A percentile compares a stretch with the other conserved stretches of the same genome.
Conservation (phyloP, 2,329 filamentous ascomycete genomes). For the Nigrograna mackinnonii region DNA sequence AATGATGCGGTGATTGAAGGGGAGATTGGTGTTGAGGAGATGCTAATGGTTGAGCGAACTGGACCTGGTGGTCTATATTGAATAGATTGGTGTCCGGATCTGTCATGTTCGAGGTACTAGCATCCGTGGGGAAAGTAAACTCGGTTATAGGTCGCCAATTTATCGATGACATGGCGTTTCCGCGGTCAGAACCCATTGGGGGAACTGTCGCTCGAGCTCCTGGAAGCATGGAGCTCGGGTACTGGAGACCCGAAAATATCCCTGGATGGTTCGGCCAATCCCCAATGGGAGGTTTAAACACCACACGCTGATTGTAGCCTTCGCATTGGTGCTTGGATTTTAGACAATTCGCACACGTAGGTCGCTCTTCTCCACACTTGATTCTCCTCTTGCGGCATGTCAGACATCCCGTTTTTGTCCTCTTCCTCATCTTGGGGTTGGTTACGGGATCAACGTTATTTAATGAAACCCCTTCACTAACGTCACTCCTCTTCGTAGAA, state of each 20-base stretch:
- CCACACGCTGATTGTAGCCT: constrained; percentile 78
- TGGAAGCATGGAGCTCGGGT: constrained; percentile 43
- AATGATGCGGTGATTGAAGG: constrained; percentile 33
- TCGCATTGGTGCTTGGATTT: constrained; percentile 85
- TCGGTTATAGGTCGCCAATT: constrained; percentile 29
- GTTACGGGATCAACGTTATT: constrained; percentile 18
- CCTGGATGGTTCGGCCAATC: constrained; percentile 47
- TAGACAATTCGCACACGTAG: constrained; percentile 81
- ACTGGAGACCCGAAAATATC: constrained; percentile 39
- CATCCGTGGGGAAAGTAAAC: constrained; percentile 28
- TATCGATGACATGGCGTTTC: too few relatives aligned
- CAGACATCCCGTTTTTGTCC: constrained; percentile 91
- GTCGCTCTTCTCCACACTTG: constrained; percentile 92
- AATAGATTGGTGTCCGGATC: constrained; percentile 12
- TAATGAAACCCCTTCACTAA: constrained; percentile 32
- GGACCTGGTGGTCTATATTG: constrained; percentile 17
- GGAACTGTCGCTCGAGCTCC: constrained; percentile 26
- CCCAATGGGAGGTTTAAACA: constrained; percentile 76
- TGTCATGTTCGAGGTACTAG: constrained; percentile 9
- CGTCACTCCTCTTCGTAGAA: too few relatives aligned
- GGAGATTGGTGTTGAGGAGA: constrained; percentile 33
- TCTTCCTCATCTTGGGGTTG: constrained; percentile 42
- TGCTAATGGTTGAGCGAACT: constrained; percentile 13
- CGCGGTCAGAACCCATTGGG: too few relatives aligned
- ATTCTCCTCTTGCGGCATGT: constrained; percentile 95